phyloP scores from a whole-genome alignment of 495 filamentous ascomycete species.

The Penicillium steckii region DNA sequence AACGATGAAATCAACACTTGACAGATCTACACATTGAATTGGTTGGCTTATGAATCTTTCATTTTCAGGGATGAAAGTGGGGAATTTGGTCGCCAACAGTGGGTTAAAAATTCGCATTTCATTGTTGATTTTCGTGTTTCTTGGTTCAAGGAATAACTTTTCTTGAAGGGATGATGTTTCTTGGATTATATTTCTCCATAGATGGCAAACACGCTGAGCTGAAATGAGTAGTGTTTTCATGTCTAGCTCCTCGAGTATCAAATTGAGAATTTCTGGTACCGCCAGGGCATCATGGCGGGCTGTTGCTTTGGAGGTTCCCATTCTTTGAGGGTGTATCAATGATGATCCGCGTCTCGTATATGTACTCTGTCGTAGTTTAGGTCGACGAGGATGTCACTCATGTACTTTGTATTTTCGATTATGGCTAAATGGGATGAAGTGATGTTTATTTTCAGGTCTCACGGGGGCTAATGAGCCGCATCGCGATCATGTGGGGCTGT shows the following conservation, averaged over 20 bases:
- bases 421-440: no score
- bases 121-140: not conserved
- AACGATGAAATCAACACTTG: not conserved
- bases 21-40: not conserved
- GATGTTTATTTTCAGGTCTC: no score
- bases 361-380: no score
- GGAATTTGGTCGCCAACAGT: not conserved
- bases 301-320: not conserved
- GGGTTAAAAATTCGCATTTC: not conserved
- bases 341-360: no score
- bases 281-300: not conserved
- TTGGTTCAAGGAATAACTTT: not conserved
- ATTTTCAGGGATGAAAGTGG: not conserved
- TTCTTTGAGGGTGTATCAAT: no score
- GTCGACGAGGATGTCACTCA: no score
- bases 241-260: not conserved
- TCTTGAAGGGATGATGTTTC: not conserved
- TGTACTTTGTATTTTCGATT: no score
- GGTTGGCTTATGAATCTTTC: not conserved
- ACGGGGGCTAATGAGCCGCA: no score
- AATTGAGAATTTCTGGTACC: not conserved
- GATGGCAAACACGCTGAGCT: not conserved
- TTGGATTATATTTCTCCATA: not conserved
- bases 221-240: not conserved
- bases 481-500: no score